Percentiles rank a stretch among this genome's conserved stretches.
Evolutionary conservation across 2,329 filamentous ascomycete species (phyloP).

Genomic region (Domatiomyces globalis): DNA sequence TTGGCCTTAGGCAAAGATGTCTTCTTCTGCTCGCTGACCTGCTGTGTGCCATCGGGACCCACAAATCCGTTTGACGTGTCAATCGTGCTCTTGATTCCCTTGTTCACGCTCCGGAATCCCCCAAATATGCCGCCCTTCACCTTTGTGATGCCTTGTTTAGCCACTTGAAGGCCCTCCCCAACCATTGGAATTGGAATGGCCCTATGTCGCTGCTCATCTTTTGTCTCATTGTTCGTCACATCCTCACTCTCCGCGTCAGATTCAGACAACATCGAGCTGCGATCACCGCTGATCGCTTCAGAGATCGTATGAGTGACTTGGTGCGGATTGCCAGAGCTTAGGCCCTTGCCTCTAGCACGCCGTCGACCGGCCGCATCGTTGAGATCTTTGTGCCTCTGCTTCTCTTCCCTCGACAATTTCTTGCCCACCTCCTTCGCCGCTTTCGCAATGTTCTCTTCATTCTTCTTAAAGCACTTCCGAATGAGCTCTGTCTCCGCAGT

Average conservation of each 20-base stretch:
- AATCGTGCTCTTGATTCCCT: slow-evolving; percentile 24
- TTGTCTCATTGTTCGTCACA: slow-evolving; percentile 13
- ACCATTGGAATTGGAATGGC: slow-evolving; percentile 33
- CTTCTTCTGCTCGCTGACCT: not conserved
- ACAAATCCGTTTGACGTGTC: slow-evolving; percentile 24
- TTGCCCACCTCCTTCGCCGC: slow-evolving; percentile 51
- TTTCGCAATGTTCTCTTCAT: slow-evolving; percentile 53
- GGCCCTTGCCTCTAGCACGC: slow-evolving; percentile 35
- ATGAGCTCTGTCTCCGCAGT: slow-evolving; percentile 73
- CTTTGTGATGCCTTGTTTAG: slow-evolving; percentile 35
- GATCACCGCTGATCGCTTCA: slow-evolving; percentile 26
- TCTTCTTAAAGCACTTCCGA: slow-evolving; percentile 60
- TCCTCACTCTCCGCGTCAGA: slow-evolving; percentile 18
- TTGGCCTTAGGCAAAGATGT: not conserved
- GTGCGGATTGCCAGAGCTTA: slow-evolving; percentile 44
- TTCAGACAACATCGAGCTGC: slow-evolving; percentile 11
- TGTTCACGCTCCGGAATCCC: slow-evolving; percentile 28
- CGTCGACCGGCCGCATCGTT: slow-evolving; percentile 35
- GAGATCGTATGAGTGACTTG: slow-evolving; percentile 38
- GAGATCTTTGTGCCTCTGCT: slow-evolving; percentile 34
- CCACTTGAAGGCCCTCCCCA: slow-evolving; percentile 37
- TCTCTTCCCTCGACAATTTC: slow-evolving; percentile 22
- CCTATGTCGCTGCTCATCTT: slow-evolving; percentile 6
- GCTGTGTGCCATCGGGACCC: slow-evolving; percentile 2
- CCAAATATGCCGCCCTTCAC: slow-evolving; percentile 33